Base-by-base conservation (phyloP, 768 basidiomycete genomes). In the Filobasidium floriforme region DNA sequence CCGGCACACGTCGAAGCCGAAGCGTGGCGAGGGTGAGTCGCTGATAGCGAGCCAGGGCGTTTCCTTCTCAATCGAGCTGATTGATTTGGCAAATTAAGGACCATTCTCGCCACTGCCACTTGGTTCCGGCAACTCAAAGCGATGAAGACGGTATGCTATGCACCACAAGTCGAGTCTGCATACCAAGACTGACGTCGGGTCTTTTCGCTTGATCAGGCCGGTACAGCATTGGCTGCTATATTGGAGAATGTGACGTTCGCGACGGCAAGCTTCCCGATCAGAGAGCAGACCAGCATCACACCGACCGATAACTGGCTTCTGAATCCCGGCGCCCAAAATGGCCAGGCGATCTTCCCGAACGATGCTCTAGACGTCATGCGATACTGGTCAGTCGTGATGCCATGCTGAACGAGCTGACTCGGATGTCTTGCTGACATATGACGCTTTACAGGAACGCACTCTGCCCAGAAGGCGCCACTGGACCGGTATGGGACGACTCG, bases 61-160 rank as follows among this genome's bases (percentile, higher is more conserved):
- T 22, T 49, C 18, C 2, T 57, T 7, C n/a, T 57, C 22, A 57
- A 6, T 37, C 9, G 32, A 37, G 26, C 15, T 57, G 24, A 32
- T 26, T 15, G n/a, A 26, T 57, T 15, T 3, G 22, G 15, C 46
- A 5, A 22, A 14, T 18, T 12, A 28, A 19, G 24, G 54, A 57
- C 54, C 2, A 57, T 57, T 19, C 29, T 57, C 5, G 54, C 55
- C 9, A 67, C 69, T 9, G 59, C 66, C 6, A 28, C 54, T n/a
- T 70, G 69, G 69, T 63, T 67, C 62, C 54, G 69, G 19, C 59
- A 67, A 15, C 26, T 70, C 10, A 29, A 41, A n/a, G 46, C 62
- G 18, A 67, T 70, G 66, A 57, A 40, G 24, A 60, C 32, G 37
- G 69, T 70, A 40, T 18, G 69, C 32, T 15, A 5, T 57, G 19